Evolutionary conservation across 441 rosid genomes (phyloP), one percentile per base, ranked within the genome.

Genomic region (Mallotus japonicus): DNA sequence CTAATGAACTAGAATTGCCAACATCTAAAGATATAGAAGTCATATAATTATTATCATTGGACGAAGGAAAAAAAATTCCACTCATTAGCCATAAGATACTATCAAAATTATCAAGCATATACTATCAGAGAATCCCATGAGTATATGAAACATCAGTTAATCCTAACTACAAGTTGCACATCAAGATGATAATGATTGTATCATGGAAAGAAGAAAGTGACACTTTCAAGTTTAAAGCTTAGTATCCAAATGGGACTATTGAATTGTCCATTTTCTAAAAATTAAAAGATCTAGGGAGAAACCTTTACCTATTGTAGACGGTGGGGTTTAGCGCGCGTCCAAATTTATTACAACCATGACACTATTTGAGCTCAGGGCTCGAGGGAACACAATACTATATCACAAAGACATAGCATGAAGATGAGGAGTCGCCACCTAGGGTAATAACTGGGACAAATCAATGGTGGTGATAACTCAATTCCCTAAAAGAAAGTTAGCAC

Each of bases 1-100:
- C 67, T 2, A 78, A 72, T 15, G 88, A 79, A 74, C 77, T 76
- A 72, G 87, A 82, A 78, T 76, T 76, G 55, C 81, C 85, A 71
- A 71, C 77, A 80, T 81, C 83, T 72, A 83, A 79, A 65, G 85
- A 50, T 67, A 73, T 64, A 14, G 83, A 64, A 0, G 82, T 72
- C 22, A 69, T 73, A 72, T 76, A 82, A 58, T 80, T 76, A 72
- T 74, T 62, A 51, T 81, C 87, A 78, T 92, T 85, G 88, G 80
- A 79, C n/a, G 55, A 3, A 60, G 62, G 67, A 67, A 69, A 75
- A 77, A 0, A 2, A 50, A 28, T 9, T 59, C 15, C 47, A 50
- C 66, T 69, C 70, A 78, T 72, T 59, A 72, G 42, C 34, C 49
- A 34, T 8, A 9, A 17, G 34, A 13, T 59, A 73, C 34, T 10